A percentile compares a stretch with the other conserved stretches of the same genome.
phyloP scores from a whole-genome alignment of 2,329 filamentous ascomycete species.

The Bisporella sp. region DNA sequence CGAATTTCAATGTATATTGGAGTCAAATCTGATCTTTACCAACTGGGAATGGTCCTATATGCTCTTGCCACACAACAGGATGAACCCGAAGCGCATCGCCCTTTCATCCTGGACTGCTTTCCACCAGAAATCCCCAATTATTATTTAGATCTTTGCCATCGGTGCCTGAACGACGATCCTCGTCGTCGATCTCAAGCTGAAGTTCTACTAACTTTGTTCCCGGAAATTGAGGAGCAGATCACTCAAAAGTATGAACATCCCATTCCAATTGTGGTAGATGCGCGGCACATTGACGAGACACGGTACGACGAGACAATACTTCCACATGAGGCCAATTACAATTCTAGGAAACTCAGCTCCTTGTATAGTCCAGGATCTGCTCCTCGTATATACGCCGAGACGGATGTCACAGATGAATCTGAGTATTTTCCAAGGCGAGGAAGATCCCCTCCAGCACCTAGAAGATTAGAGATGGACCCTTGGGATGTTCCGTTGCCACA shows the following conservation, averaged over 20 bases:
- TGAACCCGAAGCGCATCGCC: constrained; percentile 78
- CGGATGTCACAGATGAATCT: constrained; percentile 18
- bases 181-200: constrained; percentile 66
- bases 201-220: constrained; percentile 64
- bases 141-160: constrained; percentile 68
- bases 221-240: constrained; percentile 29
- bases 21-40: constrained; percentile 93
- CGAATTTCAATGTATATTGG: constrained; percentile 96
- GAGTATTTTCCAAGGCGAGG: constrained; percentile 23
- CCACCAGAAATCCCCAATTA: constrained; percentile 66
- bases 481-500: not conserved
- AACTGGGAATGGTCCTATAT: constrained; percentile 94
- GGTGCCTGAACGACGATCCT: constrained; percentile 69
- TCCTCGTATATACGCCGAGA: constrained; percentile 18
- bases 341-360: constrained; percentile 8
- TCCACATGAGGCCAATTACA: constrained; percentile 6
- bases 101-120: constrained; percentile 49
- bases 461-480: constrained; percentile 4
- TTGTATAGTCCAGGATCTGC: constrained; percentile 8
- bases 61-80: constrained; percentile 81
- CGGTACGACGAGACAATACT: constrained; percentile 6
- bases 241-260: constrained; percentile 8
- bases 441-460: constrained; percentile 17
- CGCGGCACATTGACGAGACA: constrained; percentile 12
- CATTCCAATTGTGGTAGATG: constrained; percentile 24